Percentiles rank a stretch among this genome's conserved stretches.
Evolutionary conservation across 2,329 filamentous ascomycete species (phyloP).

Genomic region (Aaosphaeria pasadenensis): DNA sequence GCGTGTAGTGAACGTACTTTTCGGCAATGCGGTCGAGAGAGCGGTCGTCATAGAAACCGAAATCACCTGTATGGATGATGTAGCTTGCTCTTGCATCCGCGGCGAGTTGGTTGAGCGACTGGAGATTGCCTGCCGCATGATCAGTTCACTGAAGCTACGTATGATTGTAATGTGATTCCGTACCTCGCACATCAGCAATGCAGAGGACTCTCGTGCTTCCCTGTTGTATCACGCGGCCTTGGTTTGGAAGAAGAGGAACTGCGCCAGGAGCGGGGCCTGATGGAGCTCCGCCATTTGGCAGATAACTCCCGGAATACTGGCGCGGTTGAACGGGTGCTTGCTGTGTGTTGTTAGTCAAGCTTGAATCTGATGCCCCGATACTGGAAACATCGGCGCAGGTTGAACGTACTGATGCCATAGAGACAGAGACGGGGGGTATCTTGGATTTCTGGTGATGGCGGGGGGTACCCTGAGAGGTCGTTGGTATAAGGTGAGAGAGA

Average conservation of each 20-base stretch:
- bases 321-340: slow-evolving; percentile 52
- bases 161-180: slow-evolving; percentile 5
- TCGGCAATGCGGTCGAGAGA: slow-evolving; percentile 97
- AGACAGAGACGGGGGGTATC: slow-evolving; percentile 13
- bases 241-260: slow-evolving; percentile 50
- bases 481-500: too few species aligned
- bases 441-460: slow-evolving; percentile 9
- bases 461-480: slow-evolving; percentile 3
- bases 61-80: slow-evolving; percentile 98
- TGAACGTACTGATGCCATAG: slow-evolving; percentile 34
- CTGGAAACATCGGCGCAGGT: slow-evolving; percentile 1
- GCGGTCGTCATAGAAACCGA: slow-evolving; percentile 96
- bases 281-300: slow-evolving; percentile 46
- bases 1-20: slow-evolving; percentile 65
- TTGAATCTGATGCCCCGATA: background rate
- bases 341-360: slow-evolving; percentile 31
- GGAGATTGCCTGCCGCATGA: slow-evolving; percentile 72
- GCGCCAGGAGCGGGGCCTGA: slow-evolving; percentile 44
- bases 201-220: slow-evolving; percentile 49
- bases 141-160: slow-evolving; percentile 7
- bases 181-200: slow-evolving; percentile 53
- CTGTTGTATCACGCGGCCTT: slow-evolving; percentile 51
- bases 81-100: slow-evolving; percentile 93
- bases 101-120: slow-evolving; percentile 93
- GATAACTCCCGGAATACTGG: slow-evolving; percentile 47